A percentile compares a stretch with the other conserved stretches of the same genome.
Evolutionary conservation across 305 asterid genomes (phyloP).

Genomic region (Fraxinus xanthoxyloides): DNA sequence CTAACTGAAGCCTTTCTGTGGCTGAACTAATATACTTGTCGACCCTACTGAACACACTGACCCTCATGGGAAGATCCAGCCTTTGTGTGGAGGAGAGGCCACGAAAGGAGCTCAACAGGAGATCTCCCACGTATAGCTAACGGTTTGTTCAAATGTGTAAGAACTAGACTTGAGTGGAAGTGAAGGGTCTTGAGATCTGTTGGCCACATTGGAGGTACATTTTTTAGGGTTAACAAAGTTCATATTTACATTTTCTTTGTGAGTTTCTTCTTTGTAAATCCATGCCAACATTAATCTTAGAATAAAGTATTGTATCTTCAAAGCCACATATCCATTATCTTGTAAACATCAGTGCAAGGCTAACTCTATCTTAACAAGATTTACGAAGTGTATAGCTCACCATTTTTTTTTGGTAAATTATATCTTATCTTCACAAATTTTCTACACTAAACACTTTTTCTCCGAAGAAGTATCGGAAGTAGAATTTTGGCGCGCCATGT

Average conservation of each 20-base stretch:
- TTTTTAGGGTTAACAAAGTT: too few species aligned
- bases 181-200: too few species aligned
- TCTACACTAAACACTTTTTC: neutral
- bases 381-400: neutral
- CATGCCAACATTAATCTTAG: too few species aligned
- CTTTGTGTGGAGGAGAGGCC: neutral
- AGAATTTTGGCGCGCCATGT: neutral
- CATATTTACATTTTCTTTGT: too few species aligned
- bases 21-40: neutral
- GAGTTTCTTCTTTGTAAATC: too few species aligned
- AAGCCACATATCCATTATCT: neutral
- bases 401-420: neutral
- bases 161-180: too few species aligned
- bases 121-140: neutral
- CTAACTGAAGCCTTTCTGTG: neutral
- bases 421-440: neutral
- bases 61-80: too few species aligned
- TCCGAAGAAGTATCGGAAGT: neutral
- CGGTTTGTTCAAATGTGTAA: too few species aligned
- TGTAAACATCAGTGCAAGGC: neutral
- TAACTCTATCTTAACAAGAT: too few species aligned
- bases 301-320: too few species aligned
- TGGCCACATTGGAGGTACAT: too few species aligned
- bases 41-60: neutral
- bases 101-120: neutral